A percentile compares a stretch with the other conserved stretches of the same genome.
phyloP scores from a whole-genome alignment of 345 rosid genomes.

The Eucalyptus sp. region DNA sequence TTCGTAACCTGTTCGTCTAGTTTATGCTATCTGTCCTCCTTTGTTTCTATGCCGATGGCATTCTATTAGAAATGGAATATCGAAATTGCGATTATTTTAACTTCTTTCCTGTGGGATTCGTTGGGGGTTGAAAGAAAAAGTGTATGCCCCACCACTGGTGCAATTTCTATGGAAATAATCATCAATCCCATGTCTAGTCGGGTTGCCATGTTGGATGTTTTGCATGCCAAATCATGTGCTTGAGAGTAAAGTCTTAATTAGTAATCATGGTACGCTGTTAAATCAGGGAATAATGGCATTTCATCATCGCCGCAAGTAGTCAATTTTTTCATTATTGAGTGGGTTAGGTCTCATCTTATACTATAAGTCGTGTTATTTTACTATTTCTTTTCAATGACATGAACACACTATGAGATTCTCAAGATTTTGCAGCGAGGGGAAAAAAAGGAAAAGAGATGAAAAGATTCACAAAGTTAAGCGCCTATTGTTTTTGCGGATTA shows the following conservation, averaged over 20 bases:
- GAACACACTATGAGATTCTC: background rate
- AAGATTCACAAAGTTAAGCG: background rate
- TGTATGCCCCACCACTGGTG: background rate
- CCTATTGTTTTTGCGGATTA: background rate
- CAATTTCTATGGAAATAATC: background rate
- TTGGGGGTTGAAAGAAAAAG: background rate
- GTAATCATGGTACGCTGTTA: background rate
- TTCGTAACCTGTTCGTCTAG: background rate
- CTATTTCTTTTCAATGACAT: background rate
- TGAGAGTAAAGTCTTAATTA: background rate
- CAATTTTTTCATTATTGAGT: background rate
- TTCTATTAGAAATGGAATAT: background rate
- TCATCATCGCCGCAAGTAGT: background rate
- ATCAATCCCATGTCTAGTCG: background rate
- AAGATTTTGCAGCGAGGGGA: background rate
- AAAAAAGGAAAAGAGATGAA: background rate
- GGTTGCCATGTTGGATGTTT: background rate
- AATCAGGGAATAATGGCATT: background rate
- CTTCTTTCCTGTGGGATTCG: background rate
- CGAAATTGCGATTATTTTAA: background rate
- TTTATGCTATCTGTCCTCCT: background rate
- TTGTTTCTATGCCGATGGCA: background rate
- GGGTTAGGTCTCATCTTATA: background rate
- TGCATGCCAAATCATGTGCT: background rate
- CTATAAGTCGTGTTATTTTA: background rate